Evolutionary conservation across 176 grass and related monocot species (phyloP), one percentile per base, ranked within the genome.

Genomic region (Aegilops sharonensis): DNA sequence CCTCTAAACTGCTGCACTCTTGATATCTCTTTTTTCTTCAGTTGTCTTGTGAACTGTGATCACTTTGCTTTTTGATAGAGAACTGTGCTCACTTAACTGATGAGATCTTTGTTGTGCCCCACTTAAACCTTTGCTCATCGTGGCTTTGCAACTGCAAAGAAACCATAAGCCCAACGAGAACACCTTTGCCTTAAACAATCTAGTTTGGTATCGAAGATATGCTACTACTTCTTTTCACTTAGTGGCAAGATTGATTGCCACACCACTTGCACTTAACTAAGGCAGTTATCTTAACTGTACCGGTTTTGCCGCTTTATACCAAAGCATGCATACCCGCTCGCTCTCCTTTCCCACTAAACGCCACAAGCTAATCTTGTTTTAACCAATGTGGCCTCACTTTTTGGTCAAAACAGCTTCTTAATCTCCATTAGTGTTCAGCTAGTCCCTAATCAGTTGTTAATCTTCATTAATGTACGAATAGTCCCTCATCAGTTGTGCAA

Each of bases 211-310:
- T 83, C 43, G 57, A 87, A 84, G 68, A 87, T 91, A 91, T 50
- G 85, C 85, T 68, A 24, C 85, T 66, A 31, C 85, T 66, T 80
- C 81, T 87, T 91, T 91, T 87, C 68, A 87, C 80, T 52, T 84
- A 70, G 89, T 91, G 85, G 85, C n/a, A 87, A 43, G 62, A 91
- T 39, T 91, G 89, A 91, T 91, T 87, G 89, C 35, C 68, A 84
- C 78, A 31, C 85, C 83, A 87, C 15, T 48, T 81, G 85, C 75
- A 84, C 76, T 91, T 91, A 84, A 87, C 27, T 75, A 87, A 87
- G 74, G 36, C 37, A 76, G 76, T 81, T 87, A 73, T 87, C 85
- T 25, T 43, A 84, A 80, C 62, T 32, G 72, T 85, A 77, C 37
- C 81, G 25, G 70, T 87, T 11, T 90, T 68, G 74, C 66, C 20